Percentiles rank a stretch among this genome's conserved stretches.
Conservation (phyloP, 108 stramenopile species). For the Cyclotella kingstonii region DNA sequence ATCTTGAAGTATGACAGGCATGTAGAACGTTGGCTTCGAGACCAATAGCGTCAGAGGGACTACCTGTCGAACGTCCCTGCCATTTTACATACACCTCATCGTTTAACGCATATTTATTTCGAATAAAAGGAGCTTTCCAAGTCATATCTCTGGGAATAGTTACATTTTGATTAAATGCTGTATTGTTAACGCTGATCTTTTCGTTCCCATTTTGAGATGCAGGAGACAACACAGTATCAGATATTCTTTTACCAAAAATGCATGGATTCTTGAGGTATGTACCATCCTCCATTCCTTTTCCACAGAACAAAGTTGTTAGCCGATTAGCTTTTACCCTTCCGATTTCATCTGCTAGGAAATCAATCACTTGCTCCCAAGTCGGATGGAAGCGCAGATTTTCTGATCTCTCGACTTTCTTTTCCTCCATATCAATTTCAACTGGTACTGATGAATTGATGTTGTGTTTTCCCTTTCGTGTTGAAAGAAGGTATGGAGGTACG, state of each 20-base stretch:
- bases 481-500: constrained; percentile 10
- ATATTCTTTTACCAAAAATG: constrained; percentile 24
- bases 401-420: not conserved
- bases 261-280: constrained; percentile 20
- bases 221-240: not conserved
- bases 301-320: constrained; percentile 34
- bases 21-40: not conserved
- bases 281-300: constrained; percentile 35
- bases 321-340: constrained; percentile 34
- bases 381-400: constrained; percentile 1
- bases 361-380: constrained; percentile 42
- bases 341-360: constrained; percentile 46
- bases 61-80: constrained; percentile 5
- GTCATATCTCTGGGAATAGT: constrained; percentile 28
- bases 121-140: constrained; percentile 39
- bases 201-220: not conserved
- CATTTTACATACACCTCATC: constrained; percentile 39
- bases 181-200: not conserved
- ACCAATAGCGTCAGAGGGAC: not conserved
- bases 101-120: constrained; percentile 10
- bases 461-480: constrained; percentile 23
- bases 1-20: not conserved
- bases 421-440: not conserved
- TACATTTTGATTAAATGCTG: not conserved
- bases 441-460: constrained; percentile 2